Evolutionary conservation across 2,329 filamentous ascomycete species (phyloP), one percentile per base, ranked within the genome.

Genomic region (Beauveria caledonica): DNA sequence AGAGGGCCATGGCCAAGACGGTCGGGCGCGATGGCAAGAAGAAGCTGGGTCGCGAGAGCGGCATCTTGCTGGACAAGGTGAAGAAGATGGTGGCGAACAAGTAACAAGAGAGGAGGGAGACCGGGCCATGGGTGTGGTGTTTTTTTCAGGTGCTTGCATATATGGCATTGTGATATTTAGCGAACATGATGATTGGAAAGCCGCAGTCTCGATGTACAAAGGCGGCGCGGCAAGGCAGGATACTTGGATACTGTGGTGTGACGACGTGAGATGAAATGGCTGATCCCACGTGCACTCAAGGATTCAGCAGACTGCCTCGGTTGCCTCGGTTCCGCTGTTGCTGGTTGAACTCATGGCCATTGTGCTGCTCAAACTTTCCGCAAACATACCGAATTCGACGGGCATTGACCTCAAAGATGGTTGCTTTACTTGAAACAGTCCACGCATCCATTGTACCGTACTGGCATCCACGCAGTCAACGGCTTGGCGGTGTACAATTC

Each of bases 11-110:
- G 72, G 87, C 88, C 64, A 88, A 87, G 71, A 90, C 92, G 56
- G 84, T 87, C 40, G 85, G 88, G 71, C 86, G 85, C 29, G 83
- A 89, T 69, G 90, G 90, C 11, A 86, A 89, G 75, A 83, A 88
- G 72, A 92, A 90, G 75, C 73, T 96, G 52, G 92, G 92, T 1
- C 81, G 90, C 63, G 91, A 96, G 78, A 92, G 91, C 67, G 82
- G 81, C 39, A 80, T 93, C 42, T 68, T 96, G 67, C 76, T 96
- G 60, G 88, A 91, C 68, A 90, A 87, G 74, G 87, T 93, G 39
- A 87, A 87, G 78, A 86, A 80, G 70, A 78, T 95, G 73, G 82
- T 94, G 63, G 80, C 78, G 2, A 69, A 76, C 29, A 53, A 59
- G 49, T 46, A 69, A 76, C 29, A 59, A 59, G 49, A 39, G 33